These are phyloP conservation scores for Hypoxylon crocopeplum DNA, from an alignment of 495 filamentous ascomycete species.

Conservation along the genomic window DNA sequence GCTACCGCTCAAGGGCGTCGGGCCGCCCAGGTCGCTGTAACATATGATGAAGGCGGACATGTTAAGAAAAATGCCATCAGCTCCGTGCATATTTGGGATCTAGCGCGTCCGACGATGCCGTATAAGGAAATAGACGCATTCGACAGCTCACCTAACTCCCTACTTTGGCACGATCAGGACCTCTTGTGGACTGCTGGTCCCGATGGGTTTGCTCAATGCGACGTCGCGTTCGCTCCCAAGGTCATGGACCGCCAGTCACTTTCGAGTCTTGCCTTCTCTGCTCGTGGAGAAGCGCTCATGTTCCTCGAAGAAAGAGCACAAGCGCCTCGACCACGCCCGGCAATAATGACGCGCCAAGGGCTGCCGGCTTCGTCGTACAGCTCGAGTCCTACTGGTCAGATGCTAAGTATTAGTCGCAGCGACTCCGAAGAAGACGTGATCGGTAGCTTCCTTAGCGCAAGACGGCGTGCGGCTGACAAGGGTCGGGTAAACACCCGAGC, in stretches of 20 bases:
- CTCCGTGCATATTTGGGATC: constrained; percentile 90
- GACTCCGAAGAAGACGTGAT: constrained; percentile 71
- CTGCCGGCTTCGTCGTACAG: constrained; percentile 46
- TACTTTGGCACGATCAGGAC: constrained; percentile 91
- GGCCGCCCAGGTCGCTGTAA: constrained; percentile 60
- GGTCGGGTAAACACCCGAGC: constrained; percentile 50
- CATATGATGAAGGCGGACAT: constrained; percentile 57
- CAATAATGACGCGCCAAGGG: constrained; percentile 38
- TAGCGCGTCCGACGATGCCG: constrained; percentile 84
- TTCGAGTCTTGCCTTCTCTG: constrained; percentile 67
- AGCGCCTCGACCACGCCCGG: constrained; percentile 46
- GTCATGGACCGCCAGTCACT: constrained; percentile 76
- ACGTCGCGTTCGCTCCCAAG: constrained; percentile 81
- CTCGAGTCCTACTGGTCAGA: constrained; percentile 51
- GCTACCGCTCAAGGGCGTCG: constrained; percentile 68
- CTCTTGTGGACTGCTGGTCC: constrained; percentile 90
- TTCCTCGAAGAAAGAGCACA: constrained; percentile 57
- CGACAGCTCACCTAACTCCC: constrained; percentile 70
- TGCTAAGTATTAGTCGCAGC: constrained; percentile 65
- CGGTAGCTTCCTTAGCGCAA: constrained; percentile 64
- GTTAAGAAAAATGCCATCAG: constrained; percentile 63
- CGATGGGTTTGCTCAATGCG: constrained; percentile 87
- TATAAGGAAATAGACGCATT: constrained; percentile 84
- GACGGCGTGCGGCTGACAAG: constrained; percentile 46
- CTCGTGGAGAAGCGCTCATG: constrained; percentile 65